Evolutionary conservation across 148 eudicot genomes (phyloP), one percentile per base, ranked within the genome.

Genomic region (Gaultheria prostrata): DNA sequence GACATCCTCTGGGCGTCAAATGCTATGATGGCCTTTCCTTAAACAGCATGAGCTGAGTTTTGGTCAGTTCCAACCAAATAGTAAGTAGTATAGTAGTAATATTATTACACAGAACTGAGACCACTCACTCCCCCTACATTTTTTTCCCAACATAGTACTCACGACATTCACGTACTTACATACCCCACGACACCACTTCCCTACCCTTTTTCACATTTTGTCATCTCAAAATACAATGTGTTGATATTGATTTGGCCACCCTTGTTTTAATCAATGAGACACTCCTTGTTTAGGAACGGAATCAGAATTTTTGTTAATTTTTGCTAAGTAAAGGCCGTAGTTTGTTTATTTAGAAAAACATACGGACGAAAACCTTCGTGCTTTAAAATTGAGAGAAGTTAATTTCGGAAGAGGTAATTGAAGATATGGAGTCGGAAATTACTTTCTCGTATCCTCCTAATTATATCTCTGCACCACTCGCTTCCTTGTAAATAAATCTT

Each of bases 21-120:
- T 63, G 87, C 50, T 57, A 88, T 88, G 88, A 85, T 85, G 86
- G 71, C 65, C 8, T 88, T 88, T 80, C 88, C 88, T 61, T 61
- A 83, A 83, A 83, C 39, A 63, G 88, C 76, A 72, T 43, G 59
- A 82, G 45, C 30, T 63, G 30, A 14, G 61, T 74, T 78, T 49
- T 79, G 73, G 70, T 79, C 83, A 82, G 85, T 75, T 49, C 82
- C 82, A 76, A 74, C 21, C n/a, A 32, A 57, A 54, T 17, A 54
- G 0, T n/a, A n/a, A n/a, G n/a, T n/a, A n/a, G n/a, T n/a, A n/a
- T 13, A 43, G 2, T 43, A 4, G 9, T 5, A n/a, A 7, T 21
- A 59, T 8, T 10, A 56, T 77, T 79, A 63, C 71, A 79, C 80
- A 48, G 76, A 79, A 78, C 83, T 51, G 69, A 30, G 78, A 76